Evolutionary conservation across 495 filamentous ascomycete genomes (phyloP), one percentile per base, ranked within the genome.

Genomic region (Aspergillus funiculosus): DNA sequence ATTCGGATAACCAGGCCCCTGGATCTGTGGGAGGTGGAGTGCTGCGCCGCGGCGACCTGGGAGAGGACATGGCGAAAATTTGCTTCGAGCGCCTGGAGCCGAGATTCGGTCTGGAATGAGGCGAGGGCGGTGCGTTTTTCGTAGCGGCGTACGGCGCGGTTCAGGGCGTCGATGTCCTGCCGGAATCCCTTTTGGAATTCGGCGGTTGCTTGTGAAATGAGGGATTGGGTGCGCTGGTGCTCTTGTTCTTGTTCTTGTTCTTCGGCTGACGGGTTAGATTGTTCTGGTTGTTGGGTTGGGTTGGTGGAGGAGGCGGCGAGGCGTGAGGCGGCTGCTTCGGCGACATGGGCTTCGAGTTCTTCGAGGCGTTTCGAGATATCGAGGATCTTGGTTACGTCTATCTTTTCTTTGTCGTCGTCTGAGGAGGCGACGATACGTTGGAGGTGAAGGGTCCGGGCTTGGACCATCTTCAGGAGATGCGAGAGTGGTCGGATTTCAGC

Each of bases 131-230:
- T 80, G 46, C 88, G 83, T 61, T 95, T 96, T 68, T 98, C 92
- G 52, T 95, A 95, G n/a, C 88, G 80, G 10, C 92, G 77, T 21
- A 97, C 83, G 0, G 92, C 92, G 14, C 92, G 83, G 47, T 86
- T 91, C 26, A 98, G 66, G 3, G 88, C 87, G 51, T 98, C 92
- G 21, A 96, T 73, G 31, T 96, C 87, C 1, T 88, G 81, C 29
- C 88, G 85, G 14, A 92, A 61, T 10, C 63, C 63, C 39, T 77
- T 79, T 26, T 80, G 78, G 6, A 87, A 73, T 47, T 86, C 81
- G 2, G 70, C 66, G 0, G 74, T 70, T 8, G 90, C 63, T 11
- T 75, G 72, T 1, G 71, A 53, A 6, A 69, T 58, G 1, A 65
- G 14, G 18, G 70, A 56, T 47, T 60, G 60, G 36, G 56, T 54